Percentiles rank a stretch among this genome's conserved stretches.
Conservation (phyloP, 1,284 basidiomycete genomes). For the Fomitopsis betulina region DNA sequence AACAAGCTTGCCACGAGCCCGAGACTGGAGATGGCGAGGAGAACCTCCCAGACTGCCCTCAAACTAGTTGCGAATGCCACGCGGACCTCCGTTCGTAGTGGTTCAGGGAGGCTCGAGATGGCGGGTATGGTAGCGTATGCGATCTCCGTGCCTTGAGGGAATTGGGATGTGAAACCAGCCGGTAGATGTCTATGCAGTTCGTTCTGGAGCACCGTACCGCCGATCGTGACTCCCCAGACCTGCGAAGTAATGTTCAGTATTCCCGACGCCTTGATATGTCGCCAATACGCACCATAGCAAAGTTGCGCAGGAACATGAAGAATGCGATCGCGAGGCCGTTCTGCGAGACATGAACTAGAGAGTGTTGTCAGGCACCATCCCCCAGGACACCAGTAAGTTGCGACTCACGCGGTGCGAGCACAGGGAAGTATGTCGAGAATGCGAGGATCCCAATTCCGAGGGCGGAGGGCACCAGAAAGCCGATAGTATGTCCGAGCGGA, state of each 20-base stretch:
- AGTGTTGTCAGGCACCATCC: background rate
- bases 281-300: slow-evolving; percentile 25
- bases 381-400: background rate
- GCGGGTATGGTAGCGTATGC: slow-evolving; percentile 28
- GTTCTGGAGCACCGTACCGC: slow-evolving; percentile 28
- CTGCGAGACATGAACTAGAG: slow-evolving; percentile 21
- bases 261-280: background rate
- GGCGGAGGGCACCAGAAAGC: slow-evolving; percentile 29
- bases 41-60: slow-evolving; percentile 24
- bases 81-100: slow-evolving; percentile 22
- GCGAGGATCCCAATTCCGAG: slow-evolving; percentile 19
- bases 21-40: slow-evolving; percentile 21
- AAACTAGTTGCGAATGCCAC: slow-evolving; percentile 26
- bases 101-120: slow-evolving; percentile 19
- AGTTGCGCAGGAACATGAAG: slow-evolving; percentile 29
- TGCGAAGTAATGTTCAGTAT: slow-evolving; percentile 4
- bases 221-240: slow-evolving; percentile 30
- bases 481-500: slow-evolving; percentile 22
- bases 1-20: slow-evolving; percentile 27
- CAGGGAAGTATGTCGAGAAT: slow-evolving; percentile 23
- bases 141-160: slow-evolving; percentile 19
- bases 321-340: slow-evolving; percentile 33
- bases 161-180: slow-evolving; percentile 15
- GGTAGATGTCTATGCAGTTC: slow-evolving; percentile 24
- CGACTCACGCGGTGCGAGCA: slow-evolving; percentile 24